Evolutionary conservation across 2,329 filamentous ascomycete genomes (phyloP), one percentile per base, ranked within the genome.

Genomic region (Fusarium lateritium): DNA sequence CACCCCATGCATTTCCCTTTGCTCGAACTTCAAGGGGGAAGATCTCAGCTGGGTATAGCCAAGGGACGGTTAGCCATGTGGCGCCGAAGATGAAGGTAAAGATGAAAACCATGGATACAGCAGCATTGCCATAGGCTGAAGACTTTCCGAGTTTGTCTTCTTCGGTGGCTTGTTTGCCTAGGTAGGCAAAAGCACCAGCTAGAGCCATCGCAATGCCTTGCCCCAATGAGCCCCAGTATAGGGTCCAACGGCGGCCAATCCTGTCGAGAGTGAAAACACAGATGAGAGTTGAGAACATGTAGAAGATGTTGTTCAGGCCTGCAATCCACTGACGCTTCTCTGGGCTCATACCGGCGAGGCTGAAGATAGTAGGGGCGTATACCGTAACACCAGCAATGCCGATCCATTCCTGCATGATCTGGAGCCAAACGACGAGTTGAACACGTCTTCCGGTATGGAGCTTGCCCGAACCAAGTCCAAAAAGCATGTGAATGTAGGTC

Each of bases 1-100:
- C 91, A 21, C 92, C 91, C 86, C 88, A 93, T 0, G 91, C 90
- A 63, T 93, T 94, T 7, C 91, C 92, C 70, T 91, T 90, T 2
- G 92, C 91, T 22, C 92, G 86, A 1, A 93, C 85, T 62, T 91
- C 86, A 0, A 93, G 79, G 0, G 91, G 91, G 72, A 92, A 94
- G 57, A 93, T 93, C 75, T 94, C 91, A 2, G 91, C 89, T 0
- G 89, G 89, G 56, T 91, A 91, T 0, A 92, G 78, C 87, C 88
- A 82, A 0, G 87, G 87, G 0, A 89, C 84, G 0, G 82, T 86
- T 8, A 86, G 70, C 83, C 84, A 86, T 1, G 79, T 82, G 0
- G 82, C 80, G 0, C 82, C 79, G 11, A 83, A 82, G 17, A 82
- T 74, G 3, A 74, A 76, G 0, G 78, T 83, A 77, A 73, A 85